Base-by-base conservation (phyloP, 2,329 filamentous ascomycete species). In the Colletotrichum zoysiae region DNA sequence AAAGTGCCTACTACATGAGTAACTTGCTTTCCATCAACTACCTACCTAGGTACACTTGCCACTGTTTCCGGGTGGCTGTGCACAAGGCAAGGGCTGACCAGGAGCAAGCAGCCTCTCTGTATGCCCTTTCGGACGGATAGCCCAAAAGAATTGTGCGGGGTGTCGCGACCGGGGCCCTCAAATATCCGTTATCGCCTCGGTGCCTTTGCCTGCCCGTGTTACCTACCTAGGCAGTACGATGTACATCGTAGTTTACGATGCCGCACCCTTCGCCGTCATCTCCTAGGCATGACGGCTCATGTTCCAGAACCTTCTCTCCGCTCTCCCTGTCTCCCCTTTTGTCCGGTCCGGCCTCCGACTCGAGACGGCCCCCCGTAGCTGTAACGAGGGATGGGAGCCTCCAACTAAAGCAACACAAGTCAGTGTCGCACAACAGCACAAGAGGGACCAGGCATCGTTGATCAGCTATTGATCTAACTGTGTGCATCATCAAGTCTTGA, bases 41-140 rank as follows among this genome's bases (percentile, higher is more conserved):
- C 40, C 5, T 50, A 23, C n/a, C n/a, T n/a, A n/a, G n/a, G n/a
- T n/a, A n/a, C 61, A 63, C 50, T 55, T 33, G 35, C 42, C 48
- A 33, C 12, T 40, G 23, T 23, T 63, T 33, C 48, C 60, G 60
- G 33, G 60, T 40, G 60, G 60, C 60, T 63, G 48, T 53, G 60
- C 48, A 40, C 20, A 40, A 51, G 18, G 18, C 40, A 42, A 18
- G 16, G 38, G 11, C 16, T 23, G 38, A 2, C 26, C 30, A 46
- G 12, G n/a, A 20, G 5, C 20, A 33, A n/a, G 6, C 30, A 20
- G n/a, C 33, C 30, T 50, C 9, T 26, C 20, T 9, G 2, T 11
- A 38, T 38, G 35, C 8, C 9, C 35, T 38, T 38, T 38, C 35
- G 44, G 59, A 26, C 44, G 30, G 44, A 50, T 63, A 2, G 60